phyloP scores from a whole-genome alignment of 2,329 filamentous ascomycete genomes.

The Rasamsonia emersonii region DNA sequence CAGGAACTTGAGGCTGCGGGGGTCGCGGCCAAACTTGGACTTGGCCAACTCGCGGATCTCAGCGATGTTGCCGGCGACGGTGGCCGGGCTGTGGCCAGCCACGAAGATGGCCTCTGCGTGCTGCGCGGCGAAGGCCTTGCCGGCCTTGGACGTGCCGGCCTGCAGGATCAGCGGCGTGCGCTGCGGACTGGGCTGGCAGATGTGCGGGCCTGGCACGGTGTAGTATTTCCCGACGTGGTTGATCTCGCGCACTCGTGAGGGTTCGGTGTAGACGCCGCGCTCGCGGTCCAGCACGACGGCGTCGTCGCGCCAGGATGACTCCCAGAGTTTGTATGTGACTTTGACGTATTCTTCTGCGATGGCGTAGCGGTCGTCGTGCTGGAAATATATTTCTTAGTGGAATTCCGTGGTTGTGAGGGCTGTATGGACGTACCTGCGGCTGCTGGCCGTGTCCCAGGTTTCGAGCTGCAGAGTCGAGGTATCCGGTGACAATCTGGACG shows the following conservation, averaged over 20 bases:
- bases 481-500: slow-evolving; percentile 54
- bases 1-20: slow-evolving; percentile 56
- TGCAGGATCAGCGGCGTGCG: slow-evolving; percentile 61
- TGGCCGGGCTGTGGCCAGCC: slow-evolving; percentile 54
- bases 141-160: slow-evolving; percentile 58
- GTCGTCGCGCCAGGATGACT: slow-evolving; percentile 59
- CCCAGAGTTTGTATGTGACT: slow-evolving; percentile 58
- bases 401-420: no score
- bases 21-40: slow-evolving; percentile 48
- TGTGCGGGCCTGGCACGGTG: slow-evolving; percentile 55
- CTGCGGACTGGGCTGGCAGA: slow-evolving; percentile 59
- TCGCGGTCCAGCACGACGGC: slow-evolving; percentile 54
- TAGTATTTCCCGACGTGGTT: slow-evolving; percentile 59
- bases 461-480: slow-evolving; percentile 57
- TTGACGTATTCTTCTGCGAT: slow-evolving; percentile 57
- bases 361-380: slow-evolving; percentile 59
- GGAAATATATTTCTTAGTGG: neutral
- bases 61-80: slow-evolving; percentile 53
- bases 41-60: slow-evolving; percentile 53
- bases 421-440: slow-evolving; percentile 31
- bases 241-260: slow-evolving; percentile 53
- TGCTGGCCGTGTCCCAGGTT: slow-evolving; percentile 54
- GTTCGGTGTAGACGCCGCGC: slow-evolving; percentile 52
- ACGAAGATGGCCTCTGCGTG: slow-evolving; percentile 67
- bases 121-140: slow-evolving; percentile 58